Percentiles rank a stretch among this genome's conserved stretches.
These are phyloP conservation scores for Clonostachys sp. DNA, from an alignment of 2,329 filamentous ascomycete genomes.

Conservation along the genomic window DNA sequence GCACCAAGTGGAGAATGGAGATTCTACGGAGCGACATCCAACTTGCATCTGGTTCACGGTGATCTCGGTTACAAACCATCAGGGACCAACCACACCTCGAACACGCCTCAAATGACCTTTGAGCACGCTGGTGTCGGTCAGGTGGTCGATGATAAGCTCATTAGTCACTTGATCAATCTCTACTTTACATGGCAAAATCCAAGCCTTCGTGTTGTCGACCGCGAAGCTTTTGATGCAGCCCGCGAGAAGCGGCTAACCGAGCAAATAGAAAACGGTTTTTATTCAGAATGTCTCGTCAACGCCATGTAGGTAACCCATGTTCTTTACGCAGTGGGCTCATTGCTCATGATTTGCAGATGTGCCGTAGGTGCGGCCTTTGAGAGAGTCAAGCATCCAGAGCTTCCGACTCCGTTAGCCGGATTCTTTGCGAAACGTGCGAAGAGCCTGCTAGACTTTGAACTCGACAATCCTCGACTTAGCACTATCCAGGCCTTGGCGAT, in stretches of 20 bases:
- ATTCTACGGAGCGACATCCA: constrained; percentile 12
- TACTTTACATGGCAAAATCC: constrained; percentile 17
- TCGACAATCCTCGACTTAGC: constrained; percentile 11
- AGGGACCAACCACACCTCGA: not conserved
- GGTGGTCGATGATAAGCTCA: constrained; percentile 5
- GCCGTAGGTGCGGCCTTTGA: constrained; percentile 7
- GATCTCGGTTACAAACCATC: not conserved
- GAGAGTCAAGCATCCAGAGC: not conserved
- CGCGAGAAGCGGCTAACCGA: constrained; percentile 4
- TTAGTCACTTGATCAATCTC: constrained; percentile 9
- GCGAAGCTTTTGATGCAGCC: constrained; percentile 9
- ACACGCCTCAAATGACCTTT: constrained; percentile 2
- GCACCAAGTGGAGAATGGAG: constrained; percentile 9
- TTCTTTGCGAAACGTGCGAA: constrained; percentile 13
- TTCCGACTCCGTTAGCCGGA: not conserved
- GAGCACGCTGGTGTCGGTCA: constrained; percentile 4
- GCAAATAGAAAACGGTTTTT: constrained; percentile 8
- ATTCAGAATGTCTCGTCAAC: constrained; percentile 14
- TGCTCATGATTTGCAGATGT: not conserved
- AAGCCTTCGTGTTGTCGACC: constrained; percentile 12
- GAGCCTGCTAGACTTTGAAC: constrained; percentile 11
- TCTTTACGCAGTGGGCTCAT: not conserved
- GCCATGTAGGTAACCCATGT: constrained; percentile 10
- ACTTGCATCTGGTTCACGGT: constrained; percentile 4
- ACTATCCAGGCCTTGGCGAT: constrained; percentile 12